Base-by-base conservation (phyloP, 345 rosid species). In the Pistacia integerrima region DNA sequence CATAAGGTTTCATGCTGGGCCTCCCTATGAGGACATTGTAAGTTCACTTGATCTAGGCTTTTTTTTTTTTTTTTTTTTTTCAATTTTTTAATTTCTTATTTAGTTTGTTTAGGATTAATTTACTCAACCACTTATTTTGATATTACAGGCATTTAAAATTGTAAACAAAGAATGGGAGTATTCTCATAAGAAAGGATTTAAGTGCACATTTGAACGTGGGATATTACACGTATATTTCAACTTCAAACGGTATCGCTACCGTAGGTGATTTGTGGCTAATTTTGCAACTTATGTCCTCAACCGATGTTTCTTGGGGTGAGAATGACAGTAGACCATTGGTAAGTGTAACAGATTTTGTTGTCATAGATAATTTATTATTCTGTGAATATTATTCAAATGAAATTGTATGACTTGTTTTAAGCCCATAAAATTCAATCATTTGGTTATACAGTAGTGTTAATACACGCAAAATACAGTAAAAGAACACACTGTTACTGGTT, bases 141-240 rank as follows among this genome's bases (percentile, higher is more conserved):
- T 9, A 16, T 61, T 8, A 60, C 91, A 94, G 98, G 99, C 97
- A 28, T 93, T 95, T 78, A 81, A 86, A 66, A 88, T 95, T 65
- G 99, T 95, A 54, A 95, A 95, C 82, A 93, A 93, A 76, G 99
- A 95, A 79, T 95, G 97, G 99, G 99, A 95, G 74, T 93, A 93
- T 78, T 95, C 99, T 52, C 98, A 92, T 69, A 95, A 95, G 92
- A 95, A 95, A 83, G 99, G 98, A 59, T 90, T 90, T 73, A 95
- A 95, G 74, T 92, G 97, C 76, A 95, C 99, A 20, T 95, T 95
- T 22, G 99, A 95, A 74, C 92, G 97, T 13, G 99, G 98, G 49
- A 95, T 93, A 76, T 76, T 95, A 67, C 99, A 95, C 48, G 85
- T 90, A 12, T 93, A 93, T 82, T 90, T 93, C 86, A 95, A 95